Percentiles rank a stretch among this genome's conserved stretches.
Conservation (phyloP, 768 basidiomycete species). For the Nidularia pulvinata region DNA sequence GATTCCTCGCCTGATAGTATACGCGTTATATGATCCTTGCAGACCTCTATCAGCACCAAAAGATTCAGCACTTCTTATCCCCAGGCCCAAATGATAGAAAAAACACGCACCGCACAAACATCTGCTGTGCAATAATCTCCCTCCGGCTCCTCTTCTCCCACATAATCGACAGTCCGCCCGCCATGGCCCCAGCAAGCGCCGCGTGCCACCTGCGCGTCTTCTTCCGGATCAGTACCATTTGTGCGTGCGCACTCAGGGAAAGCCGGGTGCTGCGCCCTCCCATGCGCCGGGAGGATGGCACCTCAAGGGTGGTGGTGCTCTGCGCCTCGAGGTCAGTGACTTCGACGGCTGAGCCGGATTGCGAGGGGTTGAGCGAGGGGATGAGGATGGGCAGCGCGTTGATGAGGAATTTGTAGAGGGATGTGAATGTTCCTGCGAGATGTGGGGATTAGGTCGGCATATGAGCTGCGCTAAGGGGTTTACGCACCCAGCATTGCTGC, state of each 20-base stretch:
- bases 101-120: slow-evolving; percentile 77
- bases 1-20: slow-evolving; percentile 65
- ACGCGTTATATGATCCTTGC: slow-evolving; percentile 87
- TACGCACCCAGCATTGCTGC: slow-evolving; percentile 80
- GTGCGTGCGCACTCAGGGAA: slow-evolving; percentile 63
- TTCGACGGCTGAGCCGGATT: slow-evolving; percentile 20
- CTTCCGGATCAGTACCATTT: slow-evolving; percentile 63
- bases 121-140: slow-evolving; percentile 76
- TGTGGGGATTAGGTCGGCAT: neutral
- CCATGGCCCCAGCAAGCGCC: slow-evolving; percentile 73
- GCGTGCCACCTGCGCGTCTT: slow-evolving; percentile 79
- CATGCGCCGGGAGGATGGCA: slow-evolving; percentile 16
- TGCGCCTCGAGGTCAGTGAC: slow-evolving; percentile 21
- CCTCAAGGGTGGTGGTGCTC: slow-evolving; percentile 16
- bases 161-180: slow-evolving; percentile 72
- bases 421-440: slow-evolving; percentile 65
- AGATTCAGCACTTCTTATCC: neutral
- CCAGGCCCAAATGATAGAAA: neutral
- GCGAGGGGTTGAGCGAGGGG: slow-evolving; percentile 38
- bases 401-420: slow-evolving; percentile 77
- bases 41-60: slow-evolving; percentile 56
- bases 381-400: slow-evolving; percentile 77
- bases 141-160: slow-evolving; percentile 74
- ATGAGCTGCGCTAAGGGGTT: neutral
- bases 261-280: slow-evolving; percentile 45